Base-by-base conservation (phyloP, 148 eudicot species). In the Polygonum maritimum region DNA sequence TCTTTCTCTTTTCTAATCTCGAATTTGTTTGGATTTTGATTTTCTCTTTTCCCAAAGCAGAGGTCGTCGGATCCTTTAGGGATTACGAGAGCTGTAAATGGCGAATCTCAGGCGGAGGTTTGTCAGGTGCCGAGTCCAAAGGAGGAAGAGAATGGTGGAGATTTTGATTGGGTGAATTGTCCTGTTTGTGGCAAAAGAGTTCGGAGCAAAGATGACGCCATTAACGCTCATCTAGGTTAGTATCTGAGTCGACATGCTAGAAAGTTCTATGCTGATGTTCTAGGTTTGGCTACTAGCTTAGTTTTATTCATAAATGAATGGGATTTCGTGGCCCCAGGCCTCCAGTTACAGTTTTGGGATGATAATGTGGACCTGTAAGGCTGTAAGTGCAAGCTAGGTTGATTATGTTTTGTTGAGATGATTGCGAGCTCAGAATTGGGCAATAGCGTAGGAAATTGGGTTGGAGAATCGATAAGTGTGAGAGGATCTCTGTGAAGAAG, bases 201-300 rank as follows among this genome's bases (percentile, higher is more conserved):
- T 83, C 81, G 78, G 9, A 87, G 89, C 57, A 88, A 82, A 51
- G 83, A 88, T 75, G 70, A 62, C 21, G 26, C 71, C 36, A 74
- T 90, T 57, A 90, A 88, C 48, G 87, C 90, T 79, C 96, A 90
- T 82, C 80, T 90, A 19, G 96, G 92, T 88, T 7, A 71, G 76
- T 67, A 14, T 67, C 71, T 67, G 7, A 35, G 1, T 67, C 21
- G 45, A 36, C 71, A 67, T 31, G 52, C 19, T 26, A 7, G 52
- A 11, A 48, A 9, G 5, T 36, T 52, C 45, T 7, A 13, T 48
- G 13, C 13, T 2, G 18, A 48, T 67, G 52, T 10, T n/a, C 40
- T 74, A 33, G 65, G 58, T 26, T 33, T 75, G 13, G 26, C 54
- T 49, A 7, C 2, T 48, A 19, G 33, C 52, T 74, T 47, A 26